Percentiles rank a stretch among this genome's conserved stretches.
These are phyloP conservation scores for Neofusicoccum parvum DNA, from an alignment of 2,329 filamentous ascomycete genomes.

Conservation along the genomic window DNA sequence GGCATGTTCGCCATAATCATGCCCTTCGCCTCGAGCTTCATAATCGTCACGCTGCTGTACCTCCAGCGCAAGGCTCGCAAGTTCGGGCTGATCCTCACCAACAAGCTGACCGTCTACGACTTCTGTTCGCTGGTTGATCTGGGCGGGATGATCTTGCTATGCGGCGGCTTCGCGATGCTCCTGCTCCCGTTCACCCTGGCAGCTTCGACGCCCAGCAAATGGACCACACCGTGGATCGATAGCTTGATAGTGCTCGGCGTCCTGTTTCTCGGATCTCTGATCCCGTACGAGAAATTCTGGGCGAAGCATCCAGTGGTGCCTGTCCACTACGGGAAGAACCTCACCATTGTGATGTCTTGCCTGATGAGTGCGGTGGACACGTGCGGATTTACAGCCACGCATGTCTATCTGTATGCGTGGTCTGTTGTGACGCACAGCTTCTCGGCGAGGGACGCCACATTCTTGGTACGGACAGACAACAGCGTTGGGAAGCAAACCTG, in stretches of 20 bases:
- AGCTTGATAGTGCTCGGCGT: constrained; percentile 49
- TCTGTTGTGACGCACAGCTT: constrained; percentile 47
- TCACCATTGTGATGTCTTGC: constrained; percentile 45
- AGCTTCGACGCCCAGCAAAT: constrained; percentile 43
- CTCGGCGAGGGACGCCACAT: constrained; percentile 46
- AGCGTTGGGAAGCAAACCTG: neutral
- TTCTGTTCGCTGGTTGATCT: constrained; percentile 45
- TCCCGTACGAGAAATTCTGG: constrained; percentile 51
- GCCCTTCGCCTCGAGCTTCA: constrained; percentile 39
- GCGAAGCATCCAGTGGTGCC: constrained; percentile 52
- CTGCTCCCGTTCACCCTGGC: constrained; percentile 54
- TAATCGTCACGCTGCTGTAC: constrained; percentile 42
- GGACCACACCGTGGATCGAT: constrained; percentile 51
- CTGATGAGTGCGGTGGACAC: constrained; percentile 46
- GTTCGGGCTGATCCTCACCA: constrained; percentile 30
- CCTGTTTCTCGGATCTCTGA: constrained; percentile 45
- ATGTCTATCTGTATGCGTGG: constrained; percentile 55
- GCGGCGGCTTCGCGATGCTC: constrained; percentile 51
- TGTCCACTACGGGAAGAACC: constrained; percentile 47
- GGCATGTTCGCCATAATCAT: constrained; percentile 48
- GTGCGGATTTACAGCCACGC: constrained; percentile 48
- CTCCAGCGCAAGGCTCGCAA: constrained; percentile 40
- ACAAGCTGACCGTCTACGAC: constrained; percentile 31
- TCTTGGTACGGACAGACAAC: constrained; percentile 30
- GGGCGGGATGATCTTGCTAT: constrained; percentile 51